These are phyloP conservation scores for Epichloe bromicola DNA, from an alignment of 2,329 filamentous ascomycete genomes.

Conservation along the genomic window DNA sequence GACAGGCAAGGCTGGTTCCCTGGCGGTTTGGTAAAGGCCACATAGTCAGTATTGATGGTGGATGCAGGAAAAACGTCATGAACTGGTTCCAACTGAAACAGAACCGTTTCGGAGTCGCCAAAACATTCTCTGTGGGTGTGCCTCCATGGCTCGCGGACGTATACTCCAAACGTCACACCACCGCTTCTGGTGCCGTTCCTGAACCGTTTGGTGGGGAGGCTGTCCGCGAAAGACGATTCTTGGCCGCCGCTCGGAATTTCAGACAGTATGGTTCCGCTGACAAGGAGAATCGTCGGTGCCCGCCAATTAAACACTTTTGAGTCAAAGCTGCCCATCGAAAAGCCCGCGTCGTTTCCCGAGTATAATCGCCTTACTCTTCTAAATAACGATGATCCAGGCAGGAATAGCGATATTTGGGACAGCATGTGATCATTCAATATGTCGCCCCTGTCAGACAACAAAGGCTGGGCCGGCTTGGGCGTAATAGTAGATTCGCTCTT, in stretches of 20 bases:
- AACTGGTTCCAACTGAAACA: constrained; percentile 60
- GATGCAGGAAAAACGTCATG: constrained; percentile 62
- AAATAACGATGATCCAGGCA: constrained; percentile 52
- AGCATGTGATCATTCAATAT: constrained; percentile 53
- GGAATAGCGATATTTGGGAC: constrained; percentile 61
- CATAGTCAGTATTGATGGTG: constrained; percentile 51
- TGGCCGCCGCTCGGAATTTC: constrained; percentile 35
- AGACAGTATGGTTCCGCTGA: constrained; percentile 49
- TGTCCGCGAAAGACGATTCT: constrained; percentile 44
- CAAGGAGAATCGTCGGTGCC: constrained; percentile 59
- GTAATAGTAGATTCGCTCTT: background rate
- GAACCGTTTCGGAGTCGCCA: constrained; percentile 45
- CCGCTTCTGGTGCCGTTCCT: constrained; percentile 36
- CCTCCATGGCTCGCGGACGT: constrained; percentile 55
- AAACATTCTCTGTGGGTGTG: constrained; percentile 56
- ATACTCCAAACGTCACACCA: constrained; percentile 52
- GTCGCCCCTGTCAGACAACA: constrained; percentile 39
- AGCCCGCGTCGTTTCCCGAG: constrained; percentile 56
- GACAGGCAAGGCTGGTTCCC: constrained; percentile 47
- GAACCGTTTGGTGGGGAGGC: constrained; percentile 50
- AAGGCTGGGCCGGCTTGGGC: constrained; percentile 28
- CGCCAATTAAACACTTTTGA: constrained; percentile 66
- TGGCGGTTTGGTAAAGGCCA: constrained; percentile 52
- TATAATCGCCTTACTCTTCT: constrained; percentile 54
- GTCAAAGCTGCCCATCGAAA: constrained; percentile 67